These are phyloP conservation scores for Aspergillus vadensis DNA, from an alignment of 2,329 filamentous ascomycete genomes.

Conservation along the genomic window DNA sequence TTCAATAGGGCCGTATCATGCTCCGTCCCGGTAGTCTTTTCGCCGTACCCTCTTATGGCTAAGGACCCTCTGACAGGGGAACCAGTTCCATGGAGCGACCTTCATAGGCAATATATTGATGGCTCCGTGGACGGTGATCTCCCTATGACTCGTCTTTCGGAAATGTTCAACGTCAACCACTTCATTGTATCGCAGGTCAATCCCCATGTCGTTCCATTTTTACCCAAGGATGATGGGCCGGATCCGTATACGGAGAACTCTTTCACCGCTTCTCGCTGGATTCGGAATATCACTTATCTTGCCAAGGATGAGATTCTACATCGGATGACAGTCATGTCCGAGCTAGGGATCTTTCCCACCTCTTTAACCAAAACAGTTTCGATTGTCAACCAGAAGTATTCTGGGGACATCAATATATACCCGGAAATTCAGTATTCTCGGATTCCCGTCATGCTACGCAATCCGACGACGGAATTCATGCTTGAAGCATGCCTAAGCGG, in stretches of 20 bases:
- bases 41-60: conserved; percentile 73
- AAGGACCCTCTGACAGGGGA: conserved; percentile 82
- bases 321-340: conserved; percentile 75
- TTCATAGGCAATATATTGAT: conserved; percentile 85
- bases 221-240: conserved; percentile 68
- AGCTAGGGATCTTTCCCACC: conserved; percentile 78
- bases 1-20: conserved; percentile 74
- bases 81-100: conserved; percentile 80
- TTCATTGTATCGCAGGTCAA: conserved; percentile 98
- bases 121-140: conserved; percentile 94
- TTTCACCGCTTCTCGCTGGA: conserved; percentile 53
- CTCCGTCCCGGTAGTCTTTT: conserved; percentile 85
- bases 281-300: conserved; percentile 68
- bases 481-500: conserved; percentile 72
- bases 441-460: conserved; percentile 74
- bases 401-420: conserved; percentile 91
- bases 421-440: conserved; percentile 75
- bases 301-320: conserved; percentile 80
- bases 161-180: conserved; percentile 98
- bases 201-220: conserved; percentile 85
- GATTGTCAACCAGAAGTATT: conserved; percentile 86
- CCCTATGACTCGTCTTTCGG: conserved; percentile 82
- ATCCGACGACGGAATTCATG: conserved; percentile 88
- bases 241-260: conserved; percentile 32
- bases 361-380: conserved; percentile 75